Percentiles rank a stretch among this genome's conserved stretches.
phyloP scores from a whole-genome alignment of 2,329 filamentous ascomycete species.

The Fusarium sp. region DNA sequence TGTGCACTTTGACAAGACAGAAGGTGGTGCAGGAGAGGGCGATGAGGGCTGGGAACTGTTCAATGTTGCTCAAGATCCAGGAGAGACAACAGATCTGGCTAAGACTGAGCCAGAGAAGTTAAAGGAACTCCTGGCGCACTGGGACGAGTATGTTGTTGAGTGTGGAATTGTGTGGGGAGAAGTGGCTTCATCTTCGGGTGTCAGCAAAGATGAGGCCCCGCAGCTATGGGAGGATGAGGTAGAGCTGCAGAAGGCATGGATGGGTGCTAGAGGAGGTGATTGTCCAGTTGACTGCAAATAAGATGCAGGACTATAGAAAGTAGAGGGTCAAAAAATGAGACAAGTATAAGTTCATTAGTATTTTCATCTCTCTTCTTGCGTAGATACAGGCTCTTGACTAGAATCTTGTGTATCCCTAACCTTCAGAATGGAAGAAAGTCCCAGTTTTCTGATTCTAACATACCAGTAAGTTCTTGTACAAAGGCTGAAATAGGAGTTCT shows the following conservation, averaged over 20 bases:
- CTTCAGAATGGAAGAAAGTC: not conserved
- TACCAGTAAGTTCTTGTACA: not conserved
- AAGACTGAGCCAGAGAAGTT: conserved; percentile 23
- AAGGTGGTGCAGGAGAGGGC: conserved; percentile 31
- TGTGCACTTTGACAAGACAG: conserved; percentile 41
- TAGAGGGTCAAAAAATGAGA: not conserved
- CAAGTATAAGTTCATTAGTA: no score
- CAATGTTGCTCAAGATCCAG: not conserved
- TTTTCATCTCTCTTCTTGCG: no score
- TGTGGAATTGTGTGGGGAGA: conserved; percentile 21
- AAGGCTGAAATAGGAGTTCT: not conserved
- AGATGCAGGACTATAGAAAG: not conserved
- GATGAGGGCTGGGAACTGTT: conserved; percentile 32
- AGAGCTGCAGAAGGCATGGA: not conserved
- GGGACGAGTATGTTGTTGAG: conserved; percentile 47
- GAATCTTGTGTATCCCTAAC: not conserved
- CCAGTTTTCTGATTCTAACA: not conserved
- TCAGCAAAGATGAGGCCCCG: conserved; percentile 7
- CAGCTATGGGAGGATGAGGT: not conserved
- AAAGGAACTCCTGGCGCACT: conserved; percentile 41
- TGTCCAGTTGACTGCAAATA: not conserved
- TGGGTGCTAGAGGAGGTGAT: not conserved
- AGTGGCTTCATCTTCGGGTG: not conserved
- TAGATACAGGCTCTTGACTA: no score
- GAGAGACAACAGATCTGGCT: not conserved